phyloP scores from a whole-genome alignment of 768 basidiomycete species.

The Sporobolomyces phaffii region DNA sequence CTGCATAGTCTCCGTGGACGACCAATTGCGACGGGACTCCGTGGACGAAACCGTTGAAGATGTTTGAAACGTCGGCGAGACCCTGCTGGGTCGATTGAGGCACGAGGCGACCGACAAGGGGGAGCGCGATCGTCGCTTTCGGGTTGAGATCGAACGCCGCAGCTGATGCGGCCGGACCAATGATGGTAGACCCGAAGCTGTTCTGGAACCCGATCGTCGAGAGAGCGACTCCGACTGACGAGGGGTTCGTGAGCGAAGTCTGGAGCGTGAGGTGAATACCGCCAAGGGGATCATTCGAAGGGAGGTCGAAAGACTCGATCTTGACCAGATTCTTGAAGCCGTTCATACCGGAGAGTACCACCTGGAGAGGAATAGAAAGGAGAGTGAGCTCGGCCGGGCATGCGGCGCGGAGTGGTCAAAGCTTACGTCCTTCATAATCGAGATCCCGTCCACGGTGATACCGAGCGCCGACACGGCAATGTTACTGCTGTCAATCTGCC shows the following conservation, averaged over 20 bases:
- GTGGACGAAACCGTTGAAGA: constrained; percentile 64
- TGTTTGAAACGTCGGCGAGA: constrained; percentile 54
- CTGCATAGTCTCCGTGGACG: constrained; percentile 45
- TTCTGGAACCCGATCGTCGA: constrained; percentile 60
- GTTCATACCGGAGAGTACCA: constrained; percentile 66
- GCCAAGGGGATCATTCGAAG: constrained; percentile 63
- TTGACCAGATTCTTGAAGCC: constrained; percentile 59
- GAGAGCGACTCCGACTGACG: constrained; percentile 66
- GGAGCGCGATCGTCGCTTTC: constrained; percentile 53
- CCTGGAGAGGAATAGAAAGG: constrained; percentile 32
- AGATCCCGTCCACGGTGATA: constrained; percentile 48
- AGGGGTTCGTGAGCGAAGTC: constrained; percentile 62
- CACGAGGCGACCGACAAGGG: constrained; percentile 60
- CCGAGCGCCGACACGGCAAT: constrained; percentile 60
- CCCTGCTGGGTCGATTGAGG: constrained; percentile 57
- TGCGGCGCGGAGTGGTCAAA: neutral
- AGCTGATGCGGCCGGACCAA: constrained; percentile 57
- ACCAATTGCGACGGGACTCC: constrained; percentile 10
- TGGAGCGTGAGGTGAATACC: constrained; percentile 64
- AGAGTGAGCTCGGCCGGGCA: neutral
- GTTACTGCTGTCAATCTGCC: constrained; percentile 63
- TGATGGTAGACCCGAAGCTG: constrained; percentile 51
- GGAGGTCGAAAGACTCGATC: constrained; percentile 65
- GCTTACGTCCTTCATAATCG: constrained; percentile 51
- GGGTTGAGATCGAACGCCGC: constrained; percentile 57